phyloP scores from a whole-genome alignment of 148 eudicot genomes.

The Dianthus caryophyllus region DNA sequence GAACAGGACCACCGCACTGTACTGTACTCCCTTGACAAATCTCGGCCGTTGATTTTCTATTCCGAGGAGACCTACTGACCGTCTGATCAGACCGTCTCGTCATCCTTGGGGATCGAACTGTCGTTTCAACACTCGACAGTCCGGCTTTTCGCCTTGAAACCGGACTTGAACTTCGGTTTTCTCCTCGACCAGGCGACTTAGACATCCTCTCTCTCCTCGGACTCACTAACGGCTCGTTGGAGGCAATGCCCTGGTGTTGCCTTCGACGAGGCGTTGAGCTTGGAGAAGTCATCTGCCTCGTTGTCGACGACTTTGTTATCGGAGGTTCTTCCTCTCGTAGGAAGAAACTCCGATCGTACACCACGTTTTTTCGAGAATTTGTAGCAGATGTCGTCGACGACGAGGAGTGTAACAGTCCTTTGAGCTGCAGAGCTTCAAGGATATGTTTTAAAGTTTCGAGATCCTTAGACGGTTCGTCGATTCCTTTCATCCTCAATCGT shows the following conservation, averaged over 20 bases:
- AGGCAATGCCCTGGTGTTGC: slow-evolving; percentile 2
- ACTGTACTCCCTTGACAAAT: slow-evolving; percentile 27
- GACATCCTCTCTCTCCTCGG: slow-evolving; percentile 35
- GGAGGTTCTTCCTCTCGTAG: slow-evolving; percentile 38
- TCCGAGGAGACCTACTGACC: slow-evolving; percentile 43
- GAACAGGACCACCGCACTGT: slow-evolving; percentile 19
- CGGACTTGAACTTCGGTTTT: slow-evolving; percentile 43
- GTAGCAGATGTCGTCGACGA: slow-evolving; percentile 31
- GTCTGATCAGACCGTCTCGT: slow-evolving; percentile 43
- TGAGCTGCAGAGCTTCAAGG: slow-evolving; percentile 82
- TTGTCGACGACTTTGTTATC: slow-evolving; percentile 54
- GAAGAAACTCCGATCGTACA: slow-evolving; percentile 31
- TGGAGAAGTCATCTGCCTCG: slow-evolving; percentile 26
- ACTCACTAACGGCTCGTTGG: slow-evolving; percentile 41
- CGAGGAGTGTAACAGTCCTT: slow-evolving; percentile 71
- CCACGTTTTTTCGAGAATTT: slow-evolving; percentile 30
- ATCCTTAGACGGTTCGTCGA: slow-evolving; percentile 72
- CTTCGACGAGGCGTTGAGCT: slow-evolving; percentile 28
- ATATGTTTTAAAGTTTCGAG: slow-evolving; percentile 74
- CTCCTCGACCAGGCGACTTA: slow-evolving; percentile 43
- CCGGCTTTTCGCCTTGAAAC: slow-evolving; percentile 35
- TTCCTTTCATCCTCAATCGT: slow-evolving; percentile 67
- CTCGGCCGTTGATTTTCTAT: slow-evolving; percentile 35
- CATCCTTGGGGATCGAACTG: slow-evolving; percentile 52
- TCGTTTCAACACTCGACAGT: slow-evolving; percentile 36